phyloP scores from a whole-genome alignment of 176 grass and related monocot genomes.

The Carex kokanica region DNA sequence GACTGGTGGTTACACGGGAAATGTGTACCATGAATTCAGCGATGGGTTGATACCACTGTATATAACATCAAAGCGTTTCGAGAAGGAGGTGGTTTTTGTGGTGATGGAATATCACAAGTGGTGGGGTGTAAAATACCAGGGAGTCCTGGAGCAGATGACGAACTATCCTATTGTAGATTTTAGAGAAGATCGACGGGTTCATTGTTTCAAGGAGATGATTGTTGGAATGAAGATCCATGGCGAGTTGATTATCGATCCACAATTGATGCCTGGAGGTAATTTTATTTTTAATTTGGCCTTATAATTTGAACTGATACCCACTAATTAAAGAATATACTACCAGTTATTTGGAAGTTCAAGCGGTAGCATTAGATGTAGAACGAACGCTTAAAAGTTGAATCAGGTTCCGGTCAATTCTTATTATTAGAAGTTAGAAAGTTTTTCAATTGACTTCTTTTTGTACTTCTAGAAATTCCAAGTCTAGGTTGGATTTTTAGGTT shows the following conservation, averaged over 20 bases:
- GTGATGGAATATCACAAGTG: conserved; percentile 81
- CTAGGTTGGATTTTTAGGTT: not conserved
- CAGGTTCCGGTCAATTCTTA: not conserved
- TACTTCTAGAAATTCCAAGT: not conserved
- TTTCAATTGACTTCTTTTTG: not conserved
- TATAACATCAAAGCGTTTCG: conserved; percentile 76
- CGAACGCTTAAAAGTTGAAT: not conserved
- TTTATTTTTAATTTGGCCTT: not conserved
- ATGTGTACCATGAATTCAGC: conserved; percentile 99
- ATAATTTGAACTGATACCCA: not conserved
- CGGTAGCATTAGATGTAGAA: not conserved
- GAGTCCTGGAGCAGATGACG: conserved; percentile 61
- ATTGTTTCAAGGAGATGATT: conserved; percentile 94
- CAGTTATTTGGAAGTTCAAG: not conserved
- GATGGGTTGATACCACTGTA: conserved; percentile 93
- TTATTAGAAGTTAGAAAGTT: not conserved
- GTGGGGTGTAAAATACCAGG: conserved; percentile 78
- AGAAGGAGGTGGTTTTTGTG: conserved; percentile 82
- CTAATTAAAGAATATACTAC: not conserved
- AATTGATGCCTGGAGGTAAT: conserved; percentile 78
- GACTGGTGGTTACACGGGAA: conserved; percentile 95
- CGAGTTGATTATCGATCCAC: conserved; percentile 83
- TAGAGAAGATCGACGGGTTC: conserved; percentile 63
- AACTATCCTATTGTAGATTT: conserved; percentile 88
- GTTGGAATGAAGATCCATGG: conserved; percentile 86